These are phyloP conservation scores for Fusarium pininemorale DNA, from an alignment of 2,329 filamentous ascomycete species.

Conservation along the genomic window DNA sequence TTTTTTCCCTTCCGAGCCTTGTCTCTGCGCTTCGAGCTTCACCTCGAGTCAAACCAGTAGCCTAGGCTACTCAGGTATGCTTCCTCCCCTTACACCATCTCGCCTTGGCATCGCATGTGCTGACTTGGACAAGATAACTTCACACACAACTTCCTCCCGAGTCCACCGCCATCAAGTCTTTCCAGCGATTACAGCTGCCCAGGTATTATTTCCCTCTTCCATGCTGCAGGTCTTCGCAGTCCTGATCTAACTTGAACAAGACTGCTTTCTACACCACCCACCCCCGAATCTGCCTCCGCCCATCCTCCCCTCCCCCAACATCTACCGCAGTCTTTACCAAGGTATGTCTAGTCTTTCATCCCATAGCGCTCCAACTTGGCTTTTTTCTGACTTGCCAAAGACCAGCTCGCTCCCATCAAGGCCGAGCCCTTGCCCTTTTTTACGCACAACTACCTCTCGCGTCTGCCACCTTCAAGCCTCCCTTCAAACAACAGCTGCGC, in stretches of 20 bases:
- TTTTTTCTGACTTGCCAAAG: not conserved
- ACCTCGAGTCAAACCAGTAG: not conserved
- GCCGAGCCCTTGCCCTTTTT: not conserved
- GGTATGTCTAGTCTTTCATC: not conserved
- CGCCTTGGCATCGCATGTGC: not conserved
- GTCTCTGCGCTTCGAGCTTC: not conserved
- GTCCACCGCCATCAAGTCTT: not conserved
- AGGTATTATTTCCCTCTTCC: not conserved
- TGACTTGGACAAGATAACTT: not conserved
- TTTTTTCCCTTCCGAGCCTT: not conserved
- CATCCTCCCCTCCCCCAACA: not conserved
- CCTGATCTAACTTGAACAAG: not conserved
- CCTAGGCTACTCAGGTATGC: not conserved
- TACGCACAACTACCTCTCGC: not conserved
- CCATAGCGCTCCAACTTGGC: not conserved
- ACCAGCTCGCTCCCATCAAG: not conserved
- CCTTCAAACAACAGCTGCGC: not conserved
- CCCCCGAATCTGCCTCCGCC: not conserved
- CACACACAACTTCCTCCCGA: not conserved
- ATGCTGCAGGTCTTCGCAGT: not conserved
- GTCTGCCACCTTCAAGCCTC: not conserved
- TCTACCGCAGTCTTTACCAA: not conserved
- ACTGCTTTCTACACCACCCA: not conserved
- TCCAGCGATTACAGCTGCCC: not conserved
- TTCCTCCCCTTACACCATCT: not conserved